phyloP scores from a whole-genome alignment of 768 basidiomycete species.

The Serendipita sp. region DNA sequence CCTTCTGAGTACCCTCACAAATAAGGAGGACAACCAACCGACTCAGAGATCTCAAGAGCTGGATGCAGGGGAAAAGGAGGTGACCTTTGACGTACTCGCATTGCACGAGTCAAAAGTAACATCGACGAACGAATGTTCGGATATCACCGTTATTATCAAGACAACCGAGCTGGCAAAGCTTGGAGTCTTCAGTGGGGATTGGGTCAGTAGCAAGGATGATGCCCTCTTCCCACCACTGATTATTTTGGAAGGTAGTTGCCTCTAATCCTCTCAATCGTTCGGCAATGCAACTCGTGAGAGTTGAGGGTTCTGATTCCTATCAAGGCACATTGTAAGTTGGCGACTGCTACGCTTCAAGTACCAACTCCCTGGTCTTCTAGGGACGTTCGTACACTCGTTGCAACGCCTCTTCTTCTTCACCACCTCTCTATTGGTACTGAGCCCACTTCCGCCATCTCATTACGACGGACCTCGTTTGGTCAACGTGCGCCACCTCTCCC shows the following conservation, averaged over 20 bases:
- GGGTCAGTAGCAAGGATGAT: constrained; percentile 33
- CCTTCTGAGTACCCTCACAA: constrained; percentile 8
- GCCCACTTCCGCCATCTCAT: constrained; percentile 5
- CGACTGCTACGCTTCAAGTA: not conserved
- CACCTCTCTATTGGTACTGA: constrained; percentile 19
- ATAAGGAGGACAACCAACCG: not conserved
- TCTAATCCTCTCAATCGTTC: constrained; percentile 23
- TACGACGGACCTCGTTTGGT: constrained; percentile 46
- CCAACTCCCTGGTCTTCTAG: not conserved
- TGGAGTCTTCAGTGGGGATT: constrained; percentile 58
- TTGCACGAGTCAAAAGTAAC: constrained; percentile 17
- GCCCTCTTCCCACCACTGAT: constrained; percentile 9
- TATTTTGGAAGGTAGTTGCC: constrained; percentile 30
- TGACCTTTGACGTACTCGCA: constrained; percentile 18
- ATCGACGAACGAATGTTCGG: constrained; percentile 20
- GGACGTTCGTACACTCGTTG: not conserved
- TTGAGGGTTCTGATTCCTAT: constrained; percentile 26
- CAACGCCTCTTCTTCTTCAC: constrained; percentile 5
- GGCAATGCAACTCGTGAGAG: constrained; percentile 36
- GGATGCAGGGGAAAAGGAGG: constrained; percentile 1
- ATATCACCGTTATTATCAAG: constrained; percentile 42
- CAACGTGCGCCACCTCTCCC: constrained; percentile 44
- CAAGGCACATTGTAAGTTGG: constrained; percentile 24
- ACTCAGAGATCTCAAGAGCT: not conserved
- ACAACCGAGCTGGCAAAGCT: constrained; percentile 47